Evolutionary conservation across 148 eudicot genomes (phyloP), one percentile per base, ranked within the genome.

Genomic region (Linanthus parryae): DNA sequence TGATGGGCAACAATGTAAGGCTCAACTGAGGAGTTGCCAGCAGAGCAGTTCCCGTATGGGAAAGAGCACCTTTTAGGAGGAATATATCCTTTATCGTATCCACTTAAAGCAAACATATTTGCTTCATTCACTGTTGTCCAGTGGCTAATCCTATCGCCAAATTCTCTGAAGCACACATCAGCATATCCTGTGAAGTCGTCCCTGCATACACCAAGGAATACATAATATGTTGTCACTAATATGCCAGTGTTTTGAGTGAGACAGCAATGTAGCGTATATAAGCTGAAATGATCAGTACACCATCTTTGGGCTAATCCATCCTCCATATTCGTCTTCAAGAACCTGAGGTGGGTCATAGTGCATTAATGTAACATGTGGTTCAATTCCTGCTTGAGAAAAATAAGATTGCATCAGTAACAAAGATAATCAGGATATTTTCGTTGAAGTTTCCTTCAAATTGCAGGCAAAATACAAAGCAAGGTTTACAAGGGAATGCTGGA

Each of bases 261-360:
- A n/a, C n/a, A n/a, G n/a, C n/a, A n/a, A n/a, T n/a, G n/a, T n/a
- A n/a, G n/a, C n/a, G n/a, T n/a, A n/a, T n/a, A n/a, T n/a, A n/a
- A n/a, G n/a, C n/a, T n/a, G n/a, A n/a, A n/a, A n/a, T n/a, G n/a
- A n/a, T n/a, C n/a, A n/a, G n/a, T 75, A 86, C 95, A 82, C 70
- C 35, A 73, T 45, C 36, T 47, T 65, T 15, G 27, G 59, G 64
- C 66, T 73, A 43, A 77, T 34, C 56, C 76, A 84, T 39, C 89
- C 96, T 67, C 73, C 82, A 55, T 84, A 84, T 64, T 88, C 81
- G 26, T 84, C 86, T 71, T 79, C 78, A 37, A 88, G 94, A 35
- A 41, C 67, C 23, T 76, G 85, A 30, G 94, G 89, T 11, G 63
- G 36, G 67, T 84, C 86, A 36, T 24, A 7, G 48, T 88, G 94